Base-by-base conservation (phyloP, 1,139 yeast species). In the Hyphopichia buzzinii region DNA sequence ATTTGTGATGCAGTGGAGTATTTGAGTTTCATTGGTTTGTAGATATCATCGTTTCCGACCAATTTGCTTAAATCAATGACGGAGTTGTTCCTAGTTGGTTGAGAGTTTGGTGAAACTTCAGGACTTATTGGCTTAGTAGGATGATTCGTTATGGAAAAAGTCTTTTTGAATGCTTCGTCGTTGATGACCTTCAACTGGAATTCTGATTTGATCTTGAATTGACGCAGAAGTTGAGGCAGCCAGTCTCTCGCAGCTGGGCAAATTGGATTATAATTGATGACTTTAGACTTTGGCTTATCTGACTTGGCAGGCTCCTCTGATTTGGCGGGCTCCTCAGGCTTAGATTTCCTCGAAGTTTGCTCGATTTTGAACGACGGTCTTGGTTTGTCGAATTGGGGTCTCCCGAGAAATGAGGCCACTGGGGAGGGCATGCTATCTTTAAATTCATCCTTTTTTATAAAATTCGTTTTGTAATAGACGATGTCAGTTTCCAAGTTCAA, bases 391-490 rank as follows among this genome's bases (percentile, higher is more conserved):
- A 39, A 44, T 12, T 29, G 29, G 7, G 50, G 45, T 22, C 34
- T 35, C 17, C 36, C 32, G 4, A 33, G 19, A 13, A 33, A 29
- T 16, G 25, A n/a, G 11, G 16, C 14, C 14, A 33, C 40, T 16
- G 35, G 27, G 23, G 37, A 31, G 7, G 38, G 30, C 10, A 39
- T 43, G 5, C 44, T 38, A 6, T 48, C 44, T 17, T 52, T 50
- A 30, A 63, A 37, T 27, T 67, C 74, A 28, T 67, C 65, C 33
- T 63, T 52, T 40, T 65, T 67, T 33, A 70, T 60, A 48, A 71
- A 71, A 42, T 68, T 70, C 11, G 76, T 70, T 39, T 68, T 67
- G 46, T 71, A 71, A 47, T 71, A 71, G 4, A 69, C 72, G 16
- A 71, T 63, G 42, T 71, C 75, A 2, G 70, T 59, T 28, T 69